A percentile compares a stretch with the other conserved stretches of the same genome.
These are phyloP conservation scores for Lenzites betulinus DNA, from an alignment of 768 basidiomycete species.

Conservation along the genomic window DNA sequence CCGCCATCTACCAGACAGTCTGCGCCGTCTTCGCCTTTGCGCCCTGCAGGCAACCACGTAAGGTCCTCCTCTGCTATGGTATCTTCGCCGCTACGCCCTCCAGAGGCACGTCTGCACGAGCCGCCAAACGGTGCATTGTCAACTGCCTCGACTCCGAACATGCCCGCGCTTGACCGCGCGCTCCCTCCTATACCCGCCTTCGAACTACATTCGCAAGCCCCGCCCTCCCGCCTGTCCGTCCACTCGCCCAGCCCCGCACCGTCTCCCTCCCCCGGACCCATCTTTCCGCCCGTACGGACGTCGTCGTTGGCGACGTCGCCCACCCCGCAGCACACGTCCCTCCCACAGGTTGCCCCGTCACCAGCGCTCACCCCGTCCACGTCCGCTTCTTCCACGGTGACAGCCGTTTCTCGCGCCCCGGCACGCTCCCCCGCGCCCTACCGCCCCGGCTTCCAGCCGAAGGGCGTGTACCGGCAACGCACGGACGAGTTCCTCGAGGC, in stretches of 20 bases:
- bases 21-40: slow-evolving; percentile 39
- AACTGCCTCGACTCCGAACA: slow-evolving; percentile 21
- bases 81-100: slow-evolving; percentile 18
- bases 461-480: slow-evolving; percentile 73
- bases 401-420: slow-evolving; percentile 26
- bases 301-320: slow-evolving; percentile 10
- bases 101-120: slow-evolving; percentile 8
- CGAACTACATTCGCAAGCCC: slow-evolving; percentile 19
- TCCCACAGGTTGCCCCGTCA: slow-evolving; percentile 7
- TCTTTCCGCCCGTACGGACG: slow-evolving; percentile 7
- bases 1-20: slow-evolving; percentile 26
- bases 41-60: slow-evolving; percentile 28
- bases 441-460: slow-evolving; percentile 91
- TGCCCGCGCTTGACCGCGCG: slow-evolving; percentile 23
- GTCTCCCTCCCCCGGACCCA: not conserved
- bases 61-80: slow-evolving; percentile 21
- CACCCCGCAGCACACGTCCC: not conserved
- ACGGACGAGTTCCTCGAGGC: slow-evolving; percentile 79
- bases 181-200: slow-evolving; percentile 28
- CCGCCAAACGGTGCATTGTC: slow-evolving; percentile 24
- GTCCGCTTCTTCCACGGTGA: slow-evolving; percentile 17
- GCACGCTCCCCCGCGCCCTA: slow-evolving; percentile 58
- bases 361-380: slow-evolving; percentile 22
- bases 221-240: slow-evolving; percentile 22
- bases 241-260: slow-evolving; percentile 24